These are phyloP conservation scores for Apiospora phragmitis DNA, from an alignment of 2,329 filamentous ascomycete species.

Conservation along the genomic window DNA sequence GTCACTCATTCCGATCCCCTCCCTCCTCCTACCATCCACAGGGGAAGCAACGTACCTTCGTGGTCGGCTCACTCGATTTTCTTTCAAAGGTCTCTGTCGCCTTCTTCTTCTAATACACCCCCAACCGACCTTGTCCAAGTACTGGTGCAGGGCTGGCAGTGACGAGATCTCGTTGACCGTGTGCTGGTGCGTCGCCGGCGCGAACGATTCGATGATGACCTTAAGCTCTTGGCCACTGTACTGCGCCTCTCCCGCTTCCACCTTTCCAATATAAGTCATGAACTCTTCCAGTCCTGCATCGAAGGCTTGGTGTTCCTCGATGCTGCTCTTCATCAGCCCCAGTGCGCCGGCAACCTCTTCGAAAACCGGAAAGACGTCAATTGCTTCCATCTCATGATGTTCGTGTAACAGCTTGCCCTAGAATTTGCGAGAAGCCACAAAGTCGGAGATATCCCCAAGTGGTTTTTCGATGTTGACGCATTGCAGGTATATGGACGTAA, in stretches of 20 bases:
- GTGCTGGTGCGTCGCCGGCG: conserved; percentile 34
- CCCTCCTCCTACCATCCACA: not conserved
- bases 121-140: conserved; percentile 31
- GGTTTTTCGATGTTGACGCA: conserved; percentile 27
- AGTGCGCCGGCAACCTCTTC: conserved; percentile 34
- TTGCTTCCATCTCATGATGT: conserved; percentile 43
- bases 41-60: conserved; percentile 18
- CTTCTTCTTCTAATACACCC: conserved; percentile 27
- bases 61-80: conserved; percentile 15
- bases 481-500: conserved; percentile 41
- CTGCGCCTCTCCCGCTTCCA: conserved; percentile 27
- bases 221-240: conserved; percentile 34
- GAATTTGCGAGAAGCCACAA: conserved; percentile 33
- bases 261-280: conserved; percentile 31
- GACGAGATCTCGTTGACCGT: conserved; percentile 40
- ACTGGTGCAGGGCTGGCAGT: conserved; percentile 34
- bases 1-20: not conserved
- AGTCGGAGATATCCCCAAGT: conserved; percentile 32
- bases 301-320: conserved; percentile 43
- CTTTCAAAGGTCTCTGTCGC: conserved; percentile 18
- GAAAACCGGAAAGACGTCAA: conserved; percentile 38
- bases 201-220: conserved; percentile 37
- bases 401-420: conserved; percentile 35
- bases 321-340: conserved; percentile 41
- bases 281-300: conserved; percentile 35